Evolutionary conservation across 345 rosid genomes (phyloP), one percentile per base, ranked within the genome.

Genomic region (Syzygium grande): DNA sequence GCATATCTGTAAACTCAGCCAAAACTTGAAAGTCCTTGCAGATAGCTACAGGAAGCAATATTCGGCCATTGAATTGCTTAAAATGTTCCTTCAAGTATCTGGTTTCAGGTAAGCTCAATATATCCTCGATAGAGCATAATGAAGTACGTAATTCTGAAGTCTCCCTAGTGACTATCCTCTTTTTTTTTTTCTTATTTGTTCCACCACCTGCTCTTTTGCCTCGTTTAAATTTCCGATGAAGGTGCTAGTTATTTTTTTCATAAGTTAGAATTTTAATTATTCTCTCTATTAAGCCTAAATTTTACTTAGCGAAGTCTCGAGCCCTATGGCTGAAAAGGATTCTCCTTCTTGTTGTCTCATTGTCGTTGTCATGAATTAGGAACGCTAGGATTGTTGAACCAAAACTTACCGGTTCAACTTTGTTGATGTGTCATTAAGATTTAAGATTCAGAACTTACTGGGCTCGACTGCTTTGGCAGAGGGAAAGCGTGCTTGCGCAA

Each of bases 41-140:
- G 98, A 95, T 90, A 95, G 93, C 92, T 97, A 97, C 93, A 92
- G 92, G 90, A 93, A 92, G 90, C 98, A 96, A 88, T 96, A 95
- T 91, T 95, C 99, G 27, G 98, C 98, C 23, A 52, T 91, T 86
- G 99, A 96, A 91, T 92, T 97, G 87, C 90, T 97, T 80, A 95
- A 92, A 90, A 97, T 97, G 99, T 97, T 97, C 90, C 97, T 97
- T 88, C 95, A 95, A 86, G 91, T 92, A 41, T 88, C 92, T 11
- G 98, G 98, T 84, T 87, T 92, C 88, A 91, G 97, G 99, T 96
- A 88, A 90, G 91, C 80, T 86, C 87, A 53, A 55, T 83, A 56
- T 83, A 43, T 55, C 41, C 58, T 84, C 23, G 14, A 84, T 27
- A 51, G 86, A 84, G 86, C 61, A 84, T 46, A 4, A 63, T 22